Evolutionary conservation across 2,329 filamentous ascomycete genomes (phyloP).

Genomic region (Talaromyces sp.): DNA sequence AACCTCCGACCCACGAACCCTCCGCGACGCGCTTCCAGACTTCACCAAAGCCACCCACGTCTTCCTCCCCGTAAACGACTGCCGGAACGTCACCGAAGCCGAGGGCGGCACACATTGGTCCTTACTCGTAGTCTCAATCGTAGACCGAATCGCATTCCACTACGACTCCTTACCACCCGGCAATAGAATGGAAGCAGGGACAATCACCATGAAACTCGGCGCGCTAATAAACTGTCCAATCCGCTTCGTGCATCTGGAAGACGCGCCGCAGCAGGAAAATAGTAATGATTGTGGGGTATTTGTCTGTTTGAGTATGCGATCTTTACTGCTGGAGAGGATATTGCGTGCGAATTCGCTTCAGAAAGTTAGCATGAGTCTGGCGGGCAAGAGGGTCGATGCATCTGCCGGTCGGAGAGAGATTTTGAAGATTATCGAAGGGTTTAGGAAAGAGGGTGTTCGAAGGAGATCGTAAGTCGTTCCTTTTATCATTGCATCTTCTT

Average conservation of each 20-base stretch:
- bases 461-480: constrained; percentile 64
- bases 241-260: constrained; percentile 70
- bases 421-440: constrained; percentile 77
- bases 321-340: constrained; percentile 80
- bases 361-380: constrained; percentile 93
- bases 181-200: constrained; percentile 69
- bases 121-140: constrained; percentile 77
- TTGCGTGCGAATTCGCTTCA: constrained; percentile 72
- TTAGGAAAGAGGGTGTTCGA: constrained; percentile 81
- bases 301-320: constrained; percentile 91
- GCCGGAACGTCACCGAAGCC: constrained; percentile 65
- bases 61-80: constrained; percentile 94
- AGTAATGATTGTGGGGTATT: constrained; percentile 92
- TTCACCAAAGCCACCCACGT: constrained; percentile 80
- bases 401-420: constrained; percentile 80
- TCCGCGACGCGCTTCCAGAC: constrained; percentile 69
- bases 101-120: constrained; percentile 96
- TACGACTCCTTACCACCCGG: constrained; percentile 80
- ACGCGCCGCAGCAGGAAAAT: constrained; percentile 88
- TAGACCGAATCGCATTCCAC: constrained; percentile 91
- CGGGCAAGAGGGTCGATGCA: constrained; percentile 76
- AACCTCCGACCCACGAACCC: constrained; percentile 52
- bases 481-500: not conserved
- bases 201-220: constrained; percentile 64
- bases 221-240: constrained; percentile 63